Evolutionary conservation across 2,329 filamentous ascomycete genomes (phyloP), one percentile per base, ranked within the genome.

Genomic region (Exophiala spinifera): DNA sequence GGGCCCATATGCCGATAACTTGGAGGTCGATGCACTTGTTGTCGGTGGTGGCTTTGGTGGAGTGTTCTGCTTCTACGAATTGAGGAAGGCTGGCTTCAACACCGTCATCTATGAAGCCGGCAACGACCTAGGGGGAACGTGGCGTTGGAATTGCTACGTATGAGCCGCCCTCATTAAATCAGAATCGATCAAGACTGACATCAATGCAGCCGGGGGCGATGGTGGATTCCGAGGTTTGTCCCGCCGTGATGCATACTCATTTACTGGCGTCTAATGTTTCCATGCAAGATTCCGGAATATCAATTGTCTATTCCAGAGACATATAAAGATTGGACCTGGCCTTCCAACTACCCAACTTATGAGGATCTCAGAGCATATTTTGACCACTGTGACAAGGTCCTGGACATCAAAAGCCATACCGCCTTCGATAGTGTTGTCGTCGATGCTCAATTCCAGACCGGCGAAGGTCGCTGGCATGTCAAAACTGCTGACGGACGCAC

Each of bases 31-130:
- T 57, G 65, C 60, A 15, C 59, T 67, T 20, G 57, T 63, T 49
- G 63, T 69, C 5, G 67, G 67, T 49, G 66, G 64, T 11, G 66
- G 67, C 7, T 66, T 67, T 49, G 60, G 74, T 21, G 78, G 78
- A 13, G 67, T 79, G 15, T 81, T 77, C 53, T 74, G 75, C 67
- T 74, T 82, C 33, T 76, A 81, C 59, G 73, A 74, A 0, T 72
- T 82, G 10, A 76, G 78, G 2, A 75, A 80, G 8, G 70, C 70
- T 8, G 80, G 79, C 1, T 65, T 76, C 25, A 76, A 75, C 11
- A 68, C 72, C 1, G 71, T 74, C 25, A 71, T 83, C 19, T 79
- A 77, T 56, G 81, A 84, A 57, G 77, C 79, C 0, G 80, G 76
- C 10, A 72, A 72, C 7, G 74, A 76, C 47, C 65, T 74, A 0